Evolutionary conservation across 1,139 yeast species (phyloP), one percentile per base, ranked within the genome.

Genomic region (Lodderomyces jiufengensis): DNA sequence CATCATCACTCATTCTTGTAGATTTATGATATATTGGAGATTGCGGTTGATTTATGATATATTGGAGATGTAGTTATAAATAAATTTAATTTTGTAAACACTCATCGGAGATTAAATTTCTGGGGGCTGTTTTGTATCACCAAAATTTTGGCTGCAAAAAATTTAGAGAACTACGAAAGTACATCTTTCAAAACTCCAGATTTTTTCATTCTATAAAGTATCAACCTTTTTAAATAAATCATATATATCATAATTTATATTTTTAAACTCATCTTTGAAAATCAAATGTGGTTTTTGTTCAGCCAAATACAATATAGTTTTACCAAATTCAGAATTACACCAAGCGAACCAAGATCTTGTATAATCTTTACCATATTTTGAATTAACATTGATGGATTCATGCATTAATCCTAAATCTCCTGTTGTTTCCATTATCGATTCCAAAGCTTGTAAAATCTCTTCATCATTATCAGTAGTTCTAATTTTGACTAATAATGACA

Each of bases 261-360:
- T 18, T 3, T 52, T 45, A 44, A 44, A 70, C 40, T 66, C 67
- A 2, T 63, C 56, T 34, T 73, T 75, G 52, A 84, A 81, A 11
- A 86, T 73, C 47, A 86, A 61, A 51, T 84, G 77, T 0, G 95
- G 95, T 52, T 83, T 85, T 31, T 84, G 63, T 39, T 71, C 63
- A 0, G 95, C 92, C 46, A 87, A 63, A 51, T 86, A 80, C 34
- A 87, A 55, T 8, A 87, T 80, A 0, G 95, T 83, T 55, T 83
- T 84, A 9, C 92, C 95, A 59, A 87, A 86, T 57, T 87, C 95
- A 1, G 95, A 80, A 54, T 87, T 88, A 49, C 95, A 86, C 96
- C 96, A 88, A 3, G 95, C 84, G 62, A 88, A 88, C 95, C 96
- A 87, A 2, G 90, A 74, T 40, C 95, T 64, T 0, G 95, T 83